Conservation (phyloP, 257 asterid species). For the Solanum pinnatisectum region DNA sequence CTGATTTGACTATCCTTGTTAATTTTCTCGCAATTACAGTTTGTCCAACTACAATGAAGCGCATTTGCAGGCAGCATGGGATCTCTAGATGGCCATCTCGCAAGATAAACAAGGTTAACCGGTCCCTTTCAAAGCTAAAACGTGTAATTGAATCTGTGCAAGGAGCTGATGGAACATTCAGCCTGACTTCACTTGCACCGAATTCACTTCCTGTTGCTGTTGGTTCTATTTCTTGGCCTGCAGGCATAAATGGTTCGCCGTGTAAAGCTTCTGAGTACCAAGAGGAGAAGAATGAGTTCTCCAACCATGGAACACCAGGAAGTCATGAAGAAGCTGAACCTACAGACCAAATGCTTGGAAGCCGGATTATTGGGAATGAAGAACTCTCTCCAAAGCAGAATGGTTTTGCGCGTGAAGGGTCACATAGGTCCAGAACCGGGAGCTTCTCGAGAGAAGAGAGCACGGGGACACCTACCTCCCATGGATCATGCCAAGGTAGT, state of each 20-base stretch:
- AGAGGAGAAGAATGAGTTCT: conserved; percentile 31
- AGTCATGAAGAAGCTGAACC: conserved; percentile 28
- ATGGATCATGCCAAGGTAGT: conserved; percentile 69
- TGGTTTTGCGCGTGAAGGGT: conserved; percentile 21
- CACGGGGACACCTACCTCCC: conserved; percentile 70
- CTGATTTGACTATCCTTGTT: background rate
- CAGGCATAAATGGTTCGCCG: conserved; percentile 33
- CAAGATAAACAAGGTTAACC: conserved; percentile 90
- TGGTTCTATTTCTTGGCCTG: conserved; percentile 61
- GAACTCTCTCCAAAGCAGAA: conserved; percentile 12
- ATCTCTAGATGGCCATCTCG: conserved; percentile 97
- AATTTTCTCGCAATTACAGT: conserved; percentile 32
- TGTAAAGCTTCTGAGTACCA: conserved; percentile 37
- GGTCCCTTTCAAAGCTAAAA: conserved; percentile 72
- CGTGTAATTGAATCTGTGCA: conserved; percentile 83
- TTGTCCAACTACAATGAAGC: conserved; percentile 93
- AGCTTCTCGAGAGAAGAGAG: conserved; percentile 82
- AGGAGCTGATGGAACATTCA: conserved; percentile 76
- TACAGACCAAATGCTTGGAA: conserved; percentile 23
- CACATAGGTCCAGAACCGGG: conserved; percentile 42
- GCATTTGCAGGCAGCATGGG: conserved; percentile 91
- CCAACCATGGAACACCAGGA: conserved; percentile 10
- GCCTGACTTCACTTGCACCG: conserved; percentile 54
- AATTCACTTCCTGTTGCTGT: conserved; percentile 50
- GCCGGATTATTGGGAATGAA: conserved; percentile 10